Evolutionary conservation across 495 filamentous ascomycete species (phyloP).

Genomic region (Tuber brumale): DNA sequence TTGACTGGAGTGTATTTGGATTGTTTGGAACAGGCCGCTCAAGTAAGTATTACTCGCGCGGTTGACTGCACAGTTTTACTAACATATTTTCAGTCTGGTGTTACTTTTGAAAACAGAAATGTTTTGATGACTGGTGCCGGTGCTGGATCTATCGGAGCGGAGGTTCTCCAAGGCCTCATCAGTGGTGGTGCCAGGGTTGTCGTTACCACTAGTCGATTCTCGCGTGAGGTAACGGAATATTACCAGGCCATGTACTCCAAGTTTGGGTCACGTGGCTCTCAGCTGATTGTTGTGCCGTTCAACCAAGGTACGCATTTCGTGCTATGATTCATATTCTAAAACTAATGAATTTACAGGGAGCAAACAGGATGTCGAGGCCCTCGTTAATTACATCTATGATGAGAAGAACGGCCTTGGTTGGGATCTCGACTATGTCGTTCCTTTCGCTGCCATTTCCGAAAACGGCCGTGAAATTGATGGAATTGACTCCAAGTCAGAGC

Average conservation of each 20-base stretch:
- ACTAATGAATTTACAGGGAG: conserved; percentile 49
- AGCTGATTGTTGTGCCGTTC: conserved; percentile 96
- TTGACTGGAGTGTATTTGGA: conserved; percentile 87
- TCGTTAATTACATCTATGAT: conserved; percentile 94
- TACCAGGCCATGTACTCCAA: conserved; percentile 98
- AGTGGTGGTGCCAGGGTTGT: conserved; percentile 93
- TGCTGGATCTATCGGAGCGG: conserved; percentile 96
- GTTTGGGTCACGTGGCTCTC: conserved; percentile 85
- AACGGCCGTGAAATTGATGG: conserved; percentile 96
- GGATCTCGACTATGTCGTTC: conserved; percentile 94
- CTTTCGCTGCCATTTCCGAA: conserved; percentile 95
- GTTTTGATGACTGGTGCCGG: conserved; percentile 98
- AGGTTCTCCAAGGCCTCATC: conserved; percentile 92
- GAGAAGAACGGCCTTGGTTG: conserved; percentile 93
- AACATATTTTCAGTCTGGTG: conserved; percentile 50
- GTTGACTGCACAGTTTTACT: conserved; percentile 5
- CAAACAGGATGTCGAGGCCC: conserved; percentile 89
- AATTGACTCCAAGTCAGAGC: conserved; percentile 95
- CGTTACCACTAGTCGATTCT: conserved; percentile 93
- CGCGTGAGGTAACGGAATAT: conserved; percentile 95
- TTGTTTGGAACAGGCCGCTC: conserved; percentile 80
- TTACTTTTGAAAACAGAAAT: conserved; percentile 91
- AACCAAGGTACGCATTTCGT: conserved; percentile 60
- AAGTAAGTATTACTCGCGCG: conserved; percentile 32
- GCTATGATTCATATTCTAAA: not conserved